Evolutionary conservation across 108 stramenopile species (phyloP).

Genomic region (Cyclotella cryptica): DNA sequence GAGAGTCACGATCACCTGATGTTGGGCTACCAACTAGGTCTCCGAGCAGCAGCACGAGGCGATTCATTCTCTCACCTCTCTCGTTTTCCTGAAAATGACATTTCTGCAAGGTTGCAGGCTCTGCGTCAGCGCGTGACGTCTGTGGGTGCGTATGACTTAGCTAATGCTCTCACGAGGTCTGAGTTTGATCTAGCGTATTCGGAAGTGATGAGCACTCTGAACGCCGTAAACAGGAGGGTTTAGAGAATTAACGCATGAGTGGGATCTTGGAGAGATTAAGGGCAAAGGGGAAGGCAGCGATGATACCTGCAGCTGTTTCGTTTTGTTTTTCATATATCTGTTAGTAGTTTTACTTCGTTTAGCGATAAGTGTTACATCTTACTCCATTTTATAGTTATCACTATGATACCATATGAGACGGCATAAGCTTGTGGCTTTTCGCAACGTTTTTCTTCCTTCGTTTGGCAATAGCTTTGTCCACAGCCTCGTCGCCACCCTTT

Average conservation of each 20-base stretch:
- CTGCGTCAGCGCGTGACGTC: neutral
- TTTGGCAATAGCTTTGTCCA: slow-evolving; percentile 83
- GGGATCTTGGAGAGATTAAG: too few species aligned
- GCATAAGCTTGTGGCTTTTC: slow-evolving; percentile 68
- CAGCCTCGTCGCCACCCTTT: slow-evolving; percentile 77
- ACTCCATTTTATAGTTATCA: neutral
- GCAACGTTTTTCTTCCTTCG: slow-evolving; percentile 84
- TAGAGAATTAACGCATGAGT: neutral
- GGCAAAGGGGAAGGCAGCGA: too few species aligned
- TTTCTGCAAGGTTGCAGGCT: neutral
- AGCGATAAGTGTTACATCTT: too few species aligned
- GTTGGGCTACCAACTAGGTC: slow-evolving; percentile 5
- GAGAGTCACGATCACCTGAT: neutral
- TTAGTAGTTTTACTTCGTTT: too few species aligned
- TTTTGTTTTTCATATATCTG: too few species aligned
- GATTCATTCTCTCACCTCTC: neutral
- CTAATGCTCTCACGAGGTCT: neutral
- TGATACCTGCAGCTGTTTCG: too few species aligned
- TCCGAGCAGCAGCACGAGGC: neutral
- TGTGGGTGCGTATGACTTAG: neutral
- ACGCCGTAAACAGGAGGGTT: neutral
- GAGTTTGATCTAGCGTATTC: neutral
- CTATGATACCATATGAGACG: slow-evolving; percentile 25
- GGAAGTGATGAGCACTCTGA: neutral
- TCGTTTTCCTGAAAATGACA: neutral